These are phyloP conservation scores for Wallacemonas rigidus DNA, from an alignment of 208 protist species.

Conservation along the genomic window DNA sequence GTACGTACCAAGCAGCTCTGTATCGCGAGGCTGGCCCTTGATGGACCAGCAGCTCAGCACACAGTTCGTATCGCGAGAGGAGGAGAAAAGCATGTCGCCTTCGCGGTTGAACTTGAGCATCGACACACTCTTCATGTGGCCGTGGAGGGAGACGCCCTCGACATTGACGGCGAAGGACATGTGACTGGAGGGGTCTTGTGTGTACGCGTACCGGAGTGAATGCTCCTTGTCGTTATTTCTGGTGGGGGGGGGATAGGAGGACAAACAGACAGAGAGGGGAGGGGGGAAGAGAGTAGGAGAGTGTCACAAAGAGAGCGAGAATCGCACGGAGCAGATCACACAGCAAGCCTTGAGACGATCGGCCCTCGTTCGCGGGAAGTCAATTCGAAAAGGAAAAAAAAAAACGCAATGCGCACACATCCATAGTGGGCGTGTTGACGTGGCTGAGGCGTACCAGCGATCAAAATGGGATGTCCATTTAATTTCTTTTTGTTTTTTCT, in stretches of 20 bases:
- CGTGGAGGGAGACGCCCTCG: slow-evolving; percentile 78
- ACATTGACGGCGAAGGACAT: slow-evolving; percentile 40
- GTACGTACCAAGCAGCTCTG: slow-evolving; percentile 96
- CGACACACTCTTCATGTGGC: slow-evolving; percentile 90
- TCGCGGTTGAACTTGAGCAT: slow-evolving; percentile 97
- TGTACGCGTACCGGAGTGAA: background rate
- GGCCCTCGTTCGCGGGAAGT: too few relatives aligned
- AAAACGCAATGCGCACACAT: too few relatives aligned
- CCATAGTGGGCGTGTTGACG: too few relatives aligned
- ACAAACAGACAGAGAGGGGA: too few relatives aligned
- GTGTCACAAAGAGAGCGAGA: too few relatives aligned
- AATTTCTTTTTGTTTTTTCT: background rate
- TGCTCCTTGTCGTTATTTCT: background rate
- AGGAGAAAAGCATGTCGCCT: slow-evolving; percentile 97
- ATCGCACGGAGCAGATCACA: too few relatives aligned
- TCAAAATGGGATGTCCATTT: background rate
- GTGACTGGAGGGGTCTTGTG: background rate
- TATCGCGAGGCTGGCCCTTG: slow-evolving; percentile 60
- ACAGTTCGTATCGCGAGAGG: slow-evolving; percentile 91
- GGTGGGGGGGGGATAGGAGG: background rate
- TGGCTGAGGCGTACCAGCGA: too few relatives aligned
- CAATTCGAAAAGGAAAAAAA: too few relatives aligned
- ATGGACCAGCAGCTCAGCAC: slow-evolving; percentile 92
- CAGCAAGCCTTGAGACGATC: too few relatives aligned
- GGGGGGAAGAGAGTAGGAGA: too few relatives aligned